Base-by-base conservation (phyloP, 768 basidiomycete species). In the Antrodiella citrinella region DNA sequence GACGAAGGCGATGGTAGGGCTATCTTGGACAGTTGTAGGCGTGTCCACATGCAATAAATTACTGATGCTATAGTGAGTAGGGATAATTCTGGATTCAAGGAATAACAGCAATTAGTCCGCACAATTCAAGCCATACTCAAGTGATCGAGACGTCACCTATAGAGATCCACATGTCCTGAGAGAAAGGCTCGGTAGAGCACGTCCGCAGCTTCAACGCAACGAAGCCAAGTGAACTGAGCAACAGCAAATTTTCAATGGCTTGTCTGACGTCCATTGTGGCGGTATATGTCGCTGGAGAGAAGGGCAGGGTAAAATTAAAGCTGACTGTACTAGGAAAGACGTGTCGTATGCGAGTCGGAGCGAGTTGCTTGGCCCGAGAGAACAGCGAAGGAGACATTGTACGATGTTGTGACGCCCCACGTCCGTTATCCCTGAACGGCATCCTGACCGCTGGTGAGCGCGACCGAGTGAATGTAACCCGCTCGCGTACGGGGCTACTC, bases 401-500 rank as follows among this genome's bases (percentile, higher is more conserved):
- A 49, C 64, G 51, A 45, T 67, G 52, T 54, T 69, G 65, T 54
- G 67, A 57, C 26, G 46, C 30, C 35, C 67, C 62, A 22, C 19
- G 41, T 12, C 66, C 63, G 38, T 73, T 75, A 5, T 67, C 56
- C 44, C 65, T 58, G 43, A 60, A 60, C 21, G 62, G 57, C 39
- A 69, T 67, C 12, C 54, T 52, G 12, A 78, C 62, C 10, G 72
- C 76, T 39, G 86, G 85, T 1, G 86, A 87, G 19, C 79, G 78
- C 4, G 86, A 87, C n/a, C 85, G 81, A 30, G 84, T 80, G 58
- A 88, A 86, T 1, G 78, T 47, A 74, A 71, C 46, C 62, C 69
- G 39, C 61, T 69, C 45, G 60, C 49, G 57, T 20, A 62, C 54
- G 4, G 69, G 50, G 55, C 66, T 46, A 63, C 63, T 55, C 69